A percentile compares a stretch with the other conserved stretches of the same genome.
phyloP scores from a whole-genome alignment of 1,284 basidiomycete genomes.

The Pterula multifida region DNA sequence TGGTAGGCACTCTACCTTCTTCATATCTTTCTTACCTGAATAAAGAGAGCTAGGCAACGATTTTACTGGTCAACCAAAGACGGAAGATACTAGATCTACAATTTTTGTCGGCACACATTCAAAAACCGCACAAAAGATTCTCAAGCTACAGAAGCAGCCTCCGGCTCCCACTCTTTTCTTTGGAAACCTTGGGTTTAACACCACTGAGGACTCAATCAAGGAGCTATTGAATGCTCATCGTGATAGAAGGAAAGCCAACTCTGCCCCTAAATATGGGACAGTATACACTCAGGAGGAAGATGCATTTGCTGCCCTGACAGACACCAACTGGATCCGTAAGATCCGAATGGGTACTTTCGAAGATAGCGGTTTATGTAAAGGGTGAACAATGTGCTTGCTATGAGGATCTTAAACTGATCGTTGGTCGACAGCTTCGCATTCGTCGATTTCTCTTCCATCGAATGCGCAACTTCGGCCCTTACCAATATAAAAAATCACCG shows the following conservation, averaged over 20 bases:
- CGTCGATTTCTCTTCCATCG: conserved; percentile 76
- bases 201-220: conserved; percentile 68
- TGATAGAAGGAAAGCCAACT: conserved; percentile 15
- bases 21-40: conserved; percentile 2
- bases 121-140: conserved; percentile 76
- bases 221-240: conserved; percentile 63
- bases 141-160: conserved; percentile 73
- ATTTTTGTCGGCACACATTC: conserved; percentile 31
- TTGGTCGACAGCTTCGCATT: conserved; percentile 71
- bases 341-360: conserved; percentile 93
- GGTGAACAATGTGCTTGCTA: conserved; percentile 35
- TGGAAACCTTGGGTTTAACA: conserved; percentile 81
- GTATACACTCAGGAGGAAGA: conserved; percentile 16
- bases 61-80: conserved; percentile 53
- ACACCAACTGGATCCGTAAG: conserved; percentile 62
- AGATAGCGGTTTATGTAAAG: conserved; percentile 90
- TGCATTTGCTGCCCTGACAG: conserved; percentile 18
- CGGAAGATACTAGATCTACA: conserved; percentile 17
- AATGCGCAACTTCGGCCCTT: conserved; percentile 75
- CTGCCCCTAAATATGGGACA: conserved; percentile 15
- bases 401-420: neutral
- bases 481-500: conserved; percentile 78
- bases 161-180: conserved; percentile 79
- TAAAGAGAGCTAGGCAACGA: conserved; percentile 42
- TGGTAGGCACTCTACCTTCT: conserved; percentile 31